Conservation (phyloP, 163 green algal species). For the Chlorella variabilis region DNA sequence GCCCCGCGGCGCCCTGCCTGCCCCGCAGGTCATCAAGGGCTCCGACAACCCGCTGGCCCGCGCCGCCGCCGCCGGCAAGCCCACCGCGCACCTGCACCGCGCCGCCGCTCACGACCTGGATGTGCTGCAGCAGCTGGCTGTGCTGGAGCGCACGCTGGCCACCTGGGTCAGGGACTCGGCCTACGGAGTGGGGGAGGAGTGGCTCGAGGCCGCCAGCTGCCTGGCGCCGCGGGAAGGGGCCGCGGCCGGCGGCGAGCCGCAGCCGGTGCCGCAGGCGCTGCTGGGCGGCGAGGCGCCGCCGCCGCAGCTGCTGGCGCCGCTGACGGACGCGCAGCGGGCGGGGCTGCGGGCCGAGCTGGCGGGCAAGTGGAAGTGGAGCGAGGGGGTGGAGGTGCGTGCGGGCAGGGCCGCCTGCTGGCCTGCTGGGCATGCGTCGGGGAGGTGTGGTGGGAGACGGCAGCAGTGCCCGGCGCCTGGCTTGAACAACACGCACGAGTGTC, state of each 20-base stretch:
- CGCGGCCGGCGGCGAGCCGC: neutral
- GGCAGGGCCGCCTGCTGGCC: neutral
- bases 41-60: conserved; percentile 69
- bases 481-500: no score
- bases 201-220: conserved; percentile 25
- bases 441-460: no score
- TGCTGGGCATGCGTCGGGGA: neutral
- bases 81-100: conserved; percentile 52
- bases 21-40: conserved; percentile 50
- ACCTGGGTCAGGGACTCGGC: conserved; percentile 13
- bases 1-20: neutral
- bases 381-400: conserved; percentile 10
- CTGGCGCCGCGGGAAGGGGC: neutral
- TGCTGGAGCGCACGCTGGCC: conserved; percentile 27
- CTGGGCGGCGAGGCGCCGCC: neutral
- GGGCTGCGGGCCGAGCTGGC: conserved; percentile 9
- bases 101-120: conserved; percentile 71
- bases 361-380: conserved; percentile 18
- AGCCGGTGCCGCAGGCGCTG: conserved; percentile 5
- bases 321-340: conserved; percentile 41
- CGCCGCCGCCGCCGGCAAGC: conserved; percentile 56
- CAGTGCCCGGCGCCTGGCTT: no score
- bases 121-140: conserved; percentile 48
- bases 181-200: conserved; percentile 1
- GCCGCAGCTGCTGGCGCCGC: conserved; percentile 47